Evolutionary conservation across 352 stramenopile species (phyloP).

Genomic region (Thalassiosira ordinaria): DNA sequence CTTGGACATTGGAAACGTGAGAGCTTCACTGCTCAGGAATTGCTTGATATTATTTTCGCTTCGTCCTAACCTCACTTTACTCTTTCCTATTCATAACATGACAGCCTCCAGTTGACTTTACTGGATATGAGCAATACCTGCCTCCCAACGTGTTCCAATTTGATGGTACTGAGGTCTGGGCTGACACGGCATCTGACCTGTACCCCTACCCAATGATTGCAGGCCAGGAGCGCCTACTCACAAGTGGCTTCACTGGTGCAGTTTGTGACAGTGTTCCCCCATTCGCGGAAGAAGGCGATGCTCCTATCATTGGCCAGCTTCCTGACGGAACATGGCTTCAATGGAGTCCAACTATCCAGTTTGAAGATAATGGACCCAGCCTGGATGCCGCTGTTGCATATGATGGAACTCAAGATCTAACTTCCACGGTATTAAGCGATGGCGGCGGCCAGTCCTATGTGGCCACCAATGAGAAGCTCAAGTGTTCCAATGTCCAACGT

Average conservation of each 20-base stretch:
- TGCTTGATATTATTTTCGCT: not conserved
- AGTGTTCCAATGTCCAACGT: constrained; percentile 62
- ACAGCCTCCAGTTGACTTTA: constrained; percentile 47
- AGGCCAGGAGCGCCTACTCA: constrained; percentile 54
- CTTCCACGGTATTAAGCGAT: constrained; percentile 48
- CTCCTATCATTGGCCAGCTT: constrained; percentile 57
- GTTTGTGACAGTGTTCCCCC: constrained; percentile 52
- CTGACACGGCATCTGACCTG: constrained; percentile 46
- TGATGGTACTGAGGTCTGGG: constrained; percentile 37
- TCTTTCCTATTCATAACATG: not conserved
- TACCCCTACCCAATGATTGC: constrained; percentile 9
- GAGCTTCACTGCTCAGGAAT: not conserved
- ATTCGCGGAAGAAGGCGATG: constrained; percentile 47
- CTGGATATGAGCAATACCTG: constrained; percentile 57
- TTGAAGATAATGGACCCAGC: constrained; percentile 61
- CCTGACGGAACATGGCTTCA: constrained; percentile 49
- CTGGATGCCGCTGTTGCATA: constrained; percentile 43
- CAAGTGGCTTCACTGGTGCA: constrained; percentile 32
- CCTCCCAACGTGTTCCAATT: constrained; percentile 47
- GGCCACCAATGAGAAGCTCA: constrained; percentile 44
- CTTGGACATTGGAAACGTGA: constrained; percentile 56
- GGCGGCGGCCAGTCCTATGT: constrained; percentile 32
- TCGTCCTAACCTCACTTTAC: not conserved
- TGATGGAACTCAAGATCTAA: constrained; percentile 12
- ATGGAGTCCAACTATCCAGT: constrained; percentile 47